These are phyloP conservation scores for Citrullus mucosospermus DNA, from an alignment of 306 rosid genomes.

Conservation along the genomic window DNA sequence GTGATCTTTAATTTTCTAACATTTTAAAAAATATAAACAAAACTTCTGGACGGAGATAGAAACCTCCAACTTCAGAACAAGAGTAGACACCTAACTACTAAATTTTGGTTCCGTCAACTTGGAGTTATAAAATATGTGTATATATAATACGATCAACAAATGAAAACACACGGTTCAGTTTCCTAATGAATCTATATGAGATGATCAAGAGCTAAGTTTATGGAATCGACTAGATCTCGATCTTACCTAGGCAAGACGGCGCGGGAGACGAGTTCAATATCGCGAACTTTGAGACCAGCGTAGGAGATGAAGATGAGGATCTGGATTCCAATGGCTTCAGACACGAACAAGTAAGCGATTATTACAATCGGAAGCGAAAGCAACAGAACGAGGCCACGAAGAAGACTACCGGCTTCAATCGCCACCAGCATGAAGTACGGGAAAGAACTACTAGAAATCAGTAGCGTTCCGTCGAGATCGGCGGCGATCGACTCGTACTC, in stretches of 20 bases:
- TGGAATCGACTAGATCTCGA: background rate
- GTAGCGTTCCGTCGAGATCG: slow-evolving; percentile 87
- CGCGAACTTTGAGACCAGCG: slow-evolving; percentile 80
- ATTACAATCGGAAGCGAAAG: slow-evolving; percentile 68
- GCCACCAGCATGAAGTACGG: slow-evolving; percentile 98
- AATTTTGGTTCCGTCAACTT: background rate
- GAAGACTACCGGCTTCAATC: slow-evolving; percentile 87
- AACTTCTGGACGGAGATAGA: background rate
- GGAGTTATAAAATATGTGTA: background rate
- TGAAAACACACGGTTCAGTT: background rate
- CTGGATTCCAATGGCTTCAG: slow-evolving; percentile 86
- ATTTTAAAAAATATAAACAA: background rate
- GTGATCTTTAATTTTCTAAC: background rate
- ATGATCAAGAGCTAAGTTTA: background rate
- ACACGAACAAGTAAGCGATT: slow-evolving; percentile 64
- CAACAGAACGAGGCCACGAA: slow-evolving; percentile 81
- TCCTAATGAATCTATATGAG: background rate
- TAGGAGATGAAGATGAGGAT: slow-evolving; percentile 89
- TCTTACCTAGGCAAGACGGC: slow-evolving; percentile 76
- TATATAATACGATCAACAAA: background rate
- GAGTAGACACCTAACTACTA: background rate
- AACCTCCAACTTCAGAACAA: background rate
- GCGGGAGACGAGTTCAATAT: slow-evolving; percentile 85
- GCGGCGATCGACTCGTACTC: slow-evolving; percentile 62
- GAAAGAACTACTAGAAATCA: slow-evolving; percentile 59